Evolutionary conservation across 352 stramenopile species (phyloP), one percentile per base, ranked within the genome.

Genomic region (Phytophthora fragariae): DNA sequence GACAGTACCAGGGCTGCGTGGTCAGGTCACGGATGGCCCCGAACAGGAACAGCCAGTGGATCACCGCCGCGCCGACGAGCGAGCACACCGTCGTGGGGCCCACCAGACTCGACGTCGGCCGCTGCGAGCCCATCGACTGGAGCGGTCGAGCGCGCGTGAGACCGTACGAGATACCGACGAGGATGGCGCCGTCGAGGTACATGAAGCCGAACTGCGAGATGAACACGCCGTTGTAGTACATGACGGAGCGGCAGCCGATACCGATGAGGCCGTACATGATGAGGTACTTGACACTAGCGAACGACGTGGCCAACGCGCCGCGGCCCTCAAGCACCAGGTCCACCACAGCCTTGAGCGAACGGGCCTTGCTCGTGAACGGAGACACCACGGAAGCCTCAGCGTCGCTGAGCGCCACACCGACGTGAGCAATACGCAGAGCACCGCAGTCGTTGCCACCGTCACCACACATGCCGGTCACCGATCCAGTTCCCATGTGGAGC

Each of bases 401-500:
- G 63, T 97, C 88, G 49, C 91, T 98, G 21, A 98, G 78, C 14
- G 94, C 93, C 37, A 98, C 83, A 53, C 93, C 93, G 17, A 97
- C 91, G 79, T 98, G 93, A 14, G 94, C 93, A 33, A 95, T 91
- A 72, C 93, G 94, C 14, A 98, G 74, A 31, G 93, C 93, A 62
- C 94, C 94, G 67, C 92, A 98, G 65, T 98, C 94, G 70, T 98
- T 98, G 12, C 92, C 92, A 47, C 90, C 90, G 55, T 96, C 90
- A 50, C 90, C 90, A 39, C 88, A 95, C 90, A 96, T 96, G 8
- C 84, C 87, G 9, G 85, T 93, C 8, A 96, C 86, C 2, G 81
- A 83, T 35, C 88, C 88, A 1, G 76, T 75, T 8, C 60, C 69
- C 73, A 93, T 93, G 74, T 90, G 82, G 19, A 88, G 79, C 62